Percentiles rank a stretch among this genome's conserved stretches.
Conservation (phyloP, 2,329 filamentous ascomycete species). For the Cercospora nicotianae region DNA sequence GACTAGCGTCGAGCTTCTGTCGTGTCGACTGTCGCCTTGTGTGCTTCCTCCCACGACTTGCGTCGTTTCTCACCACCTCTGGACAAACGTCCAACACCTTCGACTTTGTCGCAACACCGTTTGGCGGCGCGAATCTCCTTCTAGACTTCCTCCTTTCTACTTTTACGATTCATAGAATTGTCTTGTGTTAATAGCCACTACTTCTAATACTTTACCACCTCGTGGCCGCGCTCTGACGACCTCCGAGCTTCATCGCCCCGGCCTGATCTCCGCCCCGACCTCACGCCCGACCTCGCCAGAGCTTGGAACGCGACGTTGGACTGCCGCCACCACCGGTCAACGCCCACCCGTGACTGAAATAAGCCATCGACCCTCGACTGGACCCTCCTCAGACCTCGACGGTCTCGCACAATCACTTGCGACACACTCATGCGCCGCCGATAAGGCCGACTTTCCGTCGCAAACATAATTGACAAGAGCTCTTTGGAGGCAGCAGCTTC, state of each 20-base stretch:
- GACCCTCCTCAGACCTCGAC: slow-evolving; percentile 14
- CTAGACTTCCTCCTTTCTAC: slow-evolving; percentile 19
- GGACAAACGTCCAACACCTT: slow-evolving; percentile 21
- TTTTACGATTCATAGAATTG: slow-evolving; percentile 18
- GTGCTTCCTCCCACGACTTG: slow-evolving; percentile 18
- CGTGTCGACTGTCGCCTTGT: slow-evolving; percentile 15
- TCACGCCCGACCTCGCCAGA: slow-evolving; percentile 5
- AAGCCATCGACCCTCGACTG: slow-evolving; percentile 5
- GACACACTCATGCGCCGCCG: slow-evolving; percentile 26
- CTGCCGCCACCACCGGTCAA: neutral
- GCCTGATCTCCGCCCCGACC: slow-evolving; percentile 21
- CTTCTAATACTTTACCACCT: slow-evolving; percentile 19
- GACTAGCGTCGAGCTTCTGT: neutral
- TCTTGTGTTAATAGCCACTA: slow-evolving; percentile 30
- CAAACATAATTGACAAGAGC: slow-evolving; percentile 23
- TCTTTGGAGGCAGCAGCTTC: slow-evolving; percentile 32
- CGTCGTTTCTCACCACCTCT: slow-evolving; percentile 16
- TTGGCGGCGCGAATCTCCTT: slow-evolving; percentile 10
- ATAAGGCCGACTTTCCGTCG: slow-evolving; percentile 25
- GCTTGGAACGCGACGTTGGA: slow-evolving; percentile 14
- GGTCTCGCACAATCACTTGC: slow-evolving; percentile 11
- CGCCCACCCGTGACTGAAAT: neutral
- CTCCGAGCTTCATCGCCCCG: slow-evolving; percentile 17
- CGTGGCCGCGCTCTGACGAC: slow-evolving; percentile 7
- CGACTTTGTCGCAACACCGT: slow-evolving; percentile 15